These are phyloP conservation scores for Mucor piriformis DNA, from an alignment of 371 early-diverging fungal species.

Conservation along the genomic window DNA sequence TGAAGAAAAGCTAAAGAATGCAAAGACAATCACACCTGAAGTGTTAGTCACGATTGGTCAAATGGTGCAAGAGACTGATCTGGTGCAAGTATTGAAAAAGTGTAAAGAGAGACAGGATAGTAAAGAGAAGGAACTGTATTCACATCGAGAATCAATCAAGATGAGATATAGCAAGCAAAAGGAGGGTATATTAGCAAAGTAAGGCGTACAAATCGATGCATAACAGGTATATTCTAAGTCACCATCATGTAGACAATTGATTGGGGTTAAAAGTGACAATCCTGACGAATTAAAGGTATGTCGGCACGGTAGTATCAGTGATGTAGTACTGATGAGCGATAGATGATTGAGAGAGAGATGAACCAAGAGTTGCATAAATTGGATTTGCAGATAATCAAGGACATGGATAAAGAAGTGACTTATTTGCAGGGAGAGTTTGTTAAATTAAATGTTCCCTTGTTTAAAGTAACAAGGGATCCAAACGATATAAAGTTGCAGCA, in stretches of 20 bases:
- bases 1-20: conserved; percentile 22
- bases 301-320: background rate
- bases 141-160: conserved; percentile 32
- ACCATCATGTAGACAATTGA: conserved; percentile 1
- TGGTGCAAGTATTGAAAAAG: conserved; percentile 30
- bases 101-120: conserved; percentile 37
- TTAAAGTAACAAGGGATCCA: conserved; percentile 33
- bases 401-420: conserved; percentile 37
- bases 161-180: conserved; percentile 29
- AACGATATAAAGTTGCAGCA: conserved; percentile 38
- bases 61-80: conserved; percentile 39
- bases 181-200: conserved; percentile 43
- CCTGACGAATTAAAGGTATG: conserved; percentile 2
- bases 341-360: conserved; percentile 31
- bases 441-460: conserved; percentile 45
- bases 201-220: background rate
- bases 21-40: conserved; percentile 42
- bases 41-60: conserved; percentile 34
- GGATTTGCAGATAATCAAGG: conserved; percentile 37
- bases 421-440: conserved; percentile 34
- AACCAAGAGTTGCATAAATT: conserved; percentile 30
- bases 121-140: conserved; percentile 39
- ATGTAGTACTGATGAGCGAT: background rate
- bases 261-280: conserved; percentile 8
- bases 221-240: background rate